Evolutionary conservation across 2,329 filamentous ascomycete species (phyloP).

Genomic region (Monosporascus sp.): DNA sequence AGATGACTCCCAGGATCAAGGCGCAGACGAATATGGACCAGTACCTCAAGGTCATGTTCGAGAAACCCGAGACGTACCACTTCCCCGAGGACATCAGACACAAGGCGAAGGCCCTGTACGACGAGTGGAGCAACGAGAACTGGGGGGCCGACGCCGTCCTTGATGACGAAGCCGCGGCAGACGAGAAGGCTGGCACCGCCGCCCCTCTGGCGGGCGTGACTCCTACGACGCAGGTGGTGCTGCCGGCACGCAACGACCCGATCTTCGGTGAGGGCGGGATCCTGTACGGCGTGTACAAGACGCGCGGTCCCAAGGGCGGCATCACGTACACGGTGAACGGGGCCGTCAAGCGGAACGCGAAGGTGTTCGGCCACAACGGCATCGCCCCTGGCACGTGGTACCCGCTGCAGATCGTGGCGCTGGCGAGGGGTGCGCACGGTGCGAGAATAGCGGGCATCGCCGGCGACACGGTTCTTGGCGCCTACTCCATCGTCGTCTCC

Average conservation of each 20-base stretch:
- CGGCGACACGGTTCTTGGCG: slow-evolving; percentile 12
- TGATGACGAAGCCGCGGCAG: slow-evolving; percentile 4
- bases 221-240: slow-evolving; percentile 1
- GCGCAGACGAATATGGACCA: background rate
- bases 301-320: slow-evolving; percentile 2
- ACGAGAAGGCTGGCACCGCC: background rate
- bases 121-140: slow-evolving; percentile 15
- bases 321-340: slow-evolving; percentile 14
- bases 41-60: slow-evolving; percentile 3
- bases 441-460: slow-evolving; percentile 17
- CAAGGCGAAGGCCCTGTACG: slow-evolving; percentile 6
- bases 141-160: slow-evolving; percentile 16
- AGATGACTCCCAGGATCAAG: slow-evolving; percentile 16
- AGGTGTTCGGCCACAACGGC: slow-evolving; percentile 20
- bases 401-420: slow-evolving; percentile 17
- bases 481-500: slow-evolving; percentile 22
- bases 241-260: slow-evolving; percentile 13
- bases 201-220: slow-evolving; percentile 1
- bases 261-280: slow-evolving; percentile 18
- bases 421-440: slow-evolving; percentile 22
- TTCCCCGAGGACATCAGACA: slow-evolving; percentile 13
- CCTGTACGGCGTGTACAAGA: slow-evolving; percentile 18
- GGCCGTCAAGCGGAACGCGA: slow-evolving; percentile 9
- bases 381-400: slow-evolving; percentile 21
- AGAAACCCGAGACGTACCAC: slow-evolving; percentile 1